Base-by-base conservation (phyloP, 768 basidiomycete genomes). In the Pleurotus platypus region DNA sequence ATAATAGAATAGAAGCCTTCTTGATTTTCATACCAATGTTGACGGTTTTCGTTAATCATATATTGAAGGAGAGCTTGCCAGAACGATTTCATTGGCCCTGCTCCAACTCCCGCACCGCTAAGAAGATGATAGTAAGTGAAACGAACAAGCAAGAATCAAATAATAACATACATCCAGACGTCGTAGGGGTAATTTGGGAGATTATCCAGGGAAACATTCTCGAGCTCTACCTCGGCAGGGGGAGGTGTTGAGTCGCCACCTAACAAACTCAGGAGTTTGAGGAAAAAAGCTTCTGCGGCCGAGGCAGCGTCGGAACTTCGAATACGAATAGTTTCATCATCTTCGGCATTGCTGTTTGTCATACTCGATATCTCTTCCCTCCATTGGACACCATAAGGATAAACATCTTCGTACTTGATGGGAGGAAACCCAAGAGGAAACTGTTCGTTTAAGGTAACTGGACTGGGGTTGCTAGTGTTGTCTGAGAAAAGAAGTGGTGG, bases 1-100 rank as follows among this genome's bases (percentile, higher is more conserved):
- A 50, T 35, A 40, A 49, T 27, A 13, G 40, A 40, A 40, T 26
- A 57, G 12, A 57, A 47, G 16, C 46, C 56, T 37, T 57, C 56
- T 4, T 38, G 26, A 4, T 7, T 49, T n/a, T 35, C 26, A 16
- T 42, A 18, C 56, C 56, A 57, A 26, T 50, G 16, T 15, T 50
- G 30, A 15, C 5, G 5, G 35, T 13, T 5, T 18, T 57, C 30
- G n/a, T 11, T 30, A 11, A 42, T 30, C 12, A 57, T 27, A 3
- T 49, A 27, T 5, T 35, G 16, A 27, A 49, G 12, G 13, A 57
- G 39, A 12, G 37, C 27, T 16, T 20, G 35, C 46, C 48, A 57
- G 26, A 49, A 42, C 6, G 56, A 49, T 35, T 6, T 15, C 15
- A 47, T n/a, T 57, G 56, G 56, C 13, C 56, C 56, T 35, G n/a